phyloP scores from a whole-genome alignment of 345 rosid species.

The Camelina laxa region DNA sequence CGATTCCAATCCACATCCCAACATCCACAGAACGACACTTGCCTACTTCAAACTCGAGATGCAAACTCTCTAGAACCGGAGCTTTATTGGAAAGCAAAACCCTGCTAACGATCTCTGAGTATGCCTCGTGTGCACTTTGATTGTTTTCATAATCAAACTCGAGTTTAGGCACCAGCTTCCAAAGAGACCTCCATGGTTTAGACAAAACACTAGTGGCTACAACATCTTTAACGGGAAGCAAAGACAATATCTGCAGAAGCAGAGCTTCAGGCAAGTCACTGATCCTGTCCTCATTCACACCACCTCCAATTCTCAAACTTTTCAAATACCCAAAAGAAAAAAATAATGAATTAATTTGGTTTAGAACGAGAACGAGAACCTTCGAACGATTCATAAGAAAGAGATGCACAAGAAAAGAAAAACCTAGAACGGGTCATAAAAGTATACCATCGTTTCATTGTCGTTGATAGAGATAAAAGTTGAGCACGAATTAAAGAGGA shows the following conservation, averaged over 20 bases:
- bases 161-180: not conserved
- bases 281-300: not conserved
- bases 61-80: not conserved
- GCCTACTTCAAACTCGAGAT: not conserved
- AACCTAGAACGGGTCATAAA: not conserved
- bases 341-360: too few relatives aligned
- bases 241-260: not conserved
- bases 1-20: not conserved
- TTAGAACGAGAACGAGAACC: too few relatives aligned
- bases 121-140: too few relatives aligned
- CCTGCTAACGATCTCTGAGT: not conserved
- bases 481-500: too few relatives aligned
- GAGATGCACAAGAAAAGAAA: not conserved
- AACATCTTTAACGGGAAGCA: not conserved
- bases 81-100: not conserved
- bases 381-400: too few relatives aligned
- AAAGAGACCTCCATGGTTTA: not conserved
- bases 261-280: not conserved
- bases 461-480: not conserved
- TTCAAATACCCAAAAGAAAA: too few relatives aligned
- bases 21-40: not conserved
- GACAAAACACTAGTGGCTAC: not conserved
- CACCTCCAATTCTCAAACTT: too few relatives aligned
- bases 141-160: too few relatives aligned
- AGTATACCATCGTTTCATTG: not conserved